A percentile compares a stretch with the other conserved stretches of the same genome.
These are phyloP conservation scores for Colletotrichum sidae DNA, from an alignment of 2,329 filamentous ascomycete genomes.

Conservation along the genomic window DNA sequence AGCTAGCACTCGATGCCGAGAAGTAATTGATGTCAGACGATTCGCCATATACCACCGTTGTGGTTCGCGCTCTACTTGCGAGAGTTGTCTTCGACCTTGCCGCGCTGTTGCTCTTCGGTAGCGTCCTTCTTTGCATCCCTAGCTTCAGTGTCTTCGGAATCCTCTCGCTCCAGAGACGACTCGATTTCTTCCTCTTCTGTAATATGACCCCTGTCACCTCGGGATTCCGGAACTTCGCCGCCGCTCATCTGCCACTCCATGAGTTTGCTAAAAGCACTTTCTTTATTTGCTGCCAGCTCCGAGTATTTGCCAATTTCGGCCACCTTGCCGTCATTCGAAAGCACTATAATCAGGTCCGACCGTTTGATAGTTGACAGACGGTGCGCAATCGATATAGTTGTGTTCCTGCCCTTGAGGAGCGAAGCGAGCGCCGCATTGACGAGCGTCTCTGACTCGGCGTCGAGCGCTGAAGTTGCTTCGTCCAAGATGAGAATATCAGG, in stretches of 20 bases:
- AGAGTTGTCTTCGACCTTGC: conserved; percentile 27
- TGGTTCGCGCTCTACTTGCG: conserved; percentile 9
- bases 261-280: conserved; percentile 90
- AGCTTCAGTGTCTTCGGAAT: conserved; percentile 45
- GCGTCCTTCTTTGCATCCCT: not conserved
- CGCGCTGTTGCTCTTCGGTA: conserved; percentile 24
- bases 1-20: no score
- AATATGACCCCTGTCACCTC: conserved; percentile 53
- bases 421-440: conserved; percentile 90
- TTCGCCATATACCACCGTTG: no score
- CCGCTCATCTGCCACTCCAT: conserved; percentile 99
- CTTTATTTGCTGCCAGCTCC: conserved; percentile 76
- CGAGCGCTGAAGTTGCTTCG: conserved; percentile 94
- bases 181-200: conserved; percentile 65
- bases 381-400: conserved; percentile 97
- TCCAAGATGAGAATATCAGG: conserved; percentile 97
- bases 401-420: conserved; percentile 87
- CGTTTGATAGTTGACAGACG: conserved; percentile 96
- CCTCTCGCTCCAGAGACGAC: conserved; percentile 57
- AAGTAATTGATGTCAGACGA: no score
- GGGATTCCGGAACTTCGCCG: conserved; percentile 67
- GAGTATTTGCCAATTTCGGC: conserved; percentile 90
- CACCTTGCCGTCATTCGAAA: conserved; percentile 86
- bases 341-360: conserved; percentile 92
- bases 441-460: conserved; percentile 95